Percentiles rank a stretch among this genome's conserved stretches.
Conservation (phyloP, 768 basidiomycete species). For the Termitomyces sp. region DNA sequence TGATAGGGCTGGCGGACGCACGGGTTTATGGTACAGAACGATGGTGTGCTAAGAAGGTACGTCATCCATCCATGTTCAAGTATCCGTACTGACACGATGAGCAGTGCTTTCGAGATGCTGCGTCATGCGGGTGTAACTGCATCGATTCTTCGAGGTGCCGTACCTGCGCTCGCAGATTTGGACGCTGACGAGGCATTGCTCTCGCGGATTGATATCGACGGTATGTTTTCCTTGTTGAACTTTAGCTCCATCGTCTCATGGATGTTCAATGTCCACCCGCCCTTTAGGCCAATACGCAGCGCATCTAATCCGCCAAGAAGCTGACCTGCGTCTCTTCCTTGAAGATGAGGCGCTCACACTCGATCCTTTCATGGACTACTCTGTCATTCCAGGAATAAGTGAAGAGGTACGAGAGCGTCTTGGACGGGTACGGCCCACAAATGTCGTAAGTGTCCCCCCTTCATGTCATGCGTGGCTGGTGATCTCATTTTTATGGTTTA, state of each 20-base stretch:
- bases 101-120: conserved; percentile 75
- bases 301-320: conserved; percentile 67
- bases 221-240: background rate
- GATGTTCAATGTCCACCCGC: background rate
- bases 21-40: conserved; percentile 40
- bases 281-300: conserved; percentile 53
- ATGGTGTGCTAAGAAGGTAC: conserved; percentile 42
- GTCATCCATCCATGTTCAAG: background rate
- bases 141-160: conserved; percentile 31
- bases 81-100: background rate
- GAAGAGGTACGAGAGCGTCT: conserved; percentile 72
- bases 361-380: conserved; percentile 70
- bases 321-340: conserved; percentile 70
- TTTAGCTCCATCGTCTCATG: too few relatives aligned
- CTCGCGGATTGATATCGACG: conserved; percentile 6
- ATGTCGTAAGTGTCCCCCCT: background rate
- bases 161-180: conserved; percentile 49
- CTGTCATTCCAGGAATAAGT: conserved; percentile 61
- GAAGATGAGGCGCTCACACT: conserved; percentile 72
- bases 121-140: conserved; percentile 52
- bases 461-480: background rate
- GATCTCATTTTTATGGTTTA: conserved; percentile 20
- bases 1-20: conserved; percentile 33
- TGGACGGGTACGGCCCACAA: conserved; percentile 50
- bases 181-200: conserved; percentile 60